Base-by-base conservation (phyloP, 192 early-diverging fungal genomes). In the Coemansia sp. region DNA sequence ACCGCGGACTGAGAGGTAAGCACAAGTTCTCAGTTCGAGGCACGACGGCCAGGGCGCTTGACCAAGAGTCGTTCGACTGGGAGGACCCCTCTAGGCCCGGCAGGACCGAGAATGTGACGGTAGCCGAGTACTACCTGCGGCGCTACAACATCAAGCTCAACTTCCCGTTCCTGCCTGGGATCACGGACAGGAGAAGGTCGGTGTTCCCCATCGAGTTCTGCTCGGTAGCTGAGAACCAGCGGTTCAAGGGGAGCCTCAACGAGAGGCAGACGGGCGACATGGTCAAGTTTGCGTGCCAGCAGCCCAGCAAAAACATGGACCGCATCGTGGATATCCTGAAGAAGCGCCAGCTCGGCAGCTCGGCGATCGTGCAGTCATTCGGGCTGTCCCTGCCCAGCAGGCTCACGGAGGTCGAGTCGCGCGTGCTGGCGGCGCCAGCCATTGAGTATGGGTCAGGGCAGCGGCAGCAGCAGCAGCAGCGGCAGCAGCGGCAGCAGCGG, bases 151-250 rank as follows among this genome's bases (percentile, higher is more conserved):
- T 81, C 46, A 74, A 63, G 4, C 76, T 99, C 26, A 64, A 73
- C 40, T 97, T 87, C 64, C 89, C 95, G 3, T 87, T 88, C 58
- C 77, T 97, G 63, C 96, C 95, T 9, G 90, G 90, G 23, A 84
- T 93, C 24, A 88, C 91, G 8, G 91, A 93, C 34, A 73, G 85
- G 26, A 86, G 86, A 38, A 86, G 86, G 48, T 73, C 83, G 13
- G 85, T 86, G 58, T 73, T 97, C 34, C 96, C 96, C 45, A 88
- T 99, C 78, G 96, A 99, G 82, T 85, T 96, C 20, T 96, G 94
- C 79, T 83, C 85, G 26, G 85, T 99, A 23, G 73, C 89, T 26
- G 83, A 88, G 33, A 94, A 93, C 46, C 94, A 95, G 79, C 86
- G 93, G 38, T 88, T 91, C 68, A 76, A 88, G 66, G 84, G 91